phyloP scores from a whole-genome alignment of 78 protist genomes.

The Monocercomonoides exilis region DNA sequence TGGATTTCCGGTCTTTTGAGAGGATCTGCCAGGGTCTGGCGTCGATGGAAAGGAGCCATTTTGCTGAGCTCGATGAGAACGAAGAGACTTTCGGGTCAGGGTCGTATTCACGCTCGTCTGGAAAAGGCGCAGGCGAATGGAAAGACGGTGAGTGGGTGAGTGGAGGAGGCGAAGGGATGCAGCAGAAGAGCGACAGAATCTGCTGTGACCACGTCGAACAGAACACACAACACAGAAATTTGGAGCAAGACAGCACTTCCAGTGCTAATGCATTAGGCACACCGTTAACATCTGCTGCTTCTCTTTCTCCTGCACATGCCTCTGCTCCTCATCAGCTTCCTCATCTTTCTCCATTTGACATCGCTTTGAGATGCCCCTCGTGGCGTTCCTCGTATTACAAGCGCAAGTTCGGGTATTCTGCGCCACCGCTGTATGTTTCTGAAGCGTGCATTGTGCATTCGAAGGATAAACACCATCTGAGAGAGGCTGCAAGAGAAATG shows the following conservation, averaged over 20 bases:
- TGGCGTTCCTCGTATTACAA: background rate
- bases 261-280: too few relatives aligned
- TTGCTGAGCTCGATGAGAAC: background rate
- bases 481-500: too few relatives aligned
- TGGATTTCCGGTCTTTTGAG: slow-evolving; percentile 33
- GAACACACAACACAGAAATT: background rate
- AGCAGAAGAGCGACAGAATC: too few relatives aligned
- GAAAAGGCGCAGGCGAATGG: too few relatives aligned
- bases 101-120: background rate
- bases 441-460: background rate
- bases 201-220: background rate
- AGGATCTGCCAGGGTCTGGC: background rate
- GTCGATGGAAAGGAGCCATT: background rate
- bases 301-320: too few relatives aligned
- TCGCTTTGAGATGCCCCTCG: background rate
- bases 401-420: background rate
- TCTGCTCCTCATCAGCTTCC: too few relatives aligned
- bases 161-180: too few relatives aligned
- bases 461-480: background rate
- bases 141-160: too few relatives aligned
- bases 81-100: background rate
- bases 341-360: too few relatives aligned
- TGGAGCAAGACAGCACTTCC: too few relatives aligned
- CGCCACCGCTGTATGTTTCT: background rate
- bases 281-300: background rate